Evolutionary conservation across 352 stramenopile species (phyloP).

Genomic region (Phytophthora pini): DNA sequence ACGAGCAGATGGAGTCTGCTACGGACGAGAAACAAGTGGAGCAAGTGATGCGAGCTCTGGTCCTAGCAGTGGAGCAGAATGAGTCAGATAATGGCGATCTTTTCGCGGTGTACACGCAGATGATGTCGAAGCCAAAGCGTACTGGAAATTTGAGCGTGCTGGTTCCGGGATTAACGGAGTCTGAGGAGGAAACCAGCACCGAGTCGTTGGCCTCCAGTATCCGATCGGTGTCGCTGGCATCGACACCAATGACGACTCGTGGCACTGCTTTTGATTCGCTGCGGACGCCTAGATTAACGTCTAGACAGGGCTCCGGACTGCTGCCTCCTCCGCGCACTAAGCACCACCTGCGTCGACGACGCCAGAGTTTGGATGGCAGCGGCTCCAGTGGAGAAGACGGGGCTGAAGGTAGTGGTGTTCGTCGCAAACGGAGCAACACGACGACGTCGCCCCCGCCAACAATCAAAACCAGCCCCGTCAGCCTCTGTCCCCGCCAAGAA

Average conservation of each 20-base stretch:
- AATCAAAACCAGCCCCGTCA: constrained; percentile 3
- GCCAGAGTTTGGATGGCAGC: constrained; percentile 61
- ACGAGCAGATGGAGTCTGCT: constrained; percentile 12
- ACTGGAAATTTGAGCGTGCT: constrained; percentile 13
- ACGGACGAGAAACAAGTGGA: constrained; percentile 26
- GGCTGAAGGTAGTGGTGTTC: constrained; percentile 53
- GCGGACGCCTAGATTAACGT: constrained; percentile 6
- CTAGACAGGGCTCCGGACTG: constrained; percentile 6
- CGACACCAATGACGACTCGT: constrained; percentile 31
- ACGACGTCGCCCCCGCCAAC: constrained; percentile 34
- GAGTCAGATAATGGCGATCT: constrained; percentile 7
- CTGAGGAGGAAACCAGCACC: constrained; percentile 47
- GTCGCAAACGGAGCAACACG: constrained; percentile 78
- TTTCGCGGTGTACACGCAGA: constrained; percentile 24
- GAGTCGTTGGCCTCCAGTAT: constrained; percentile 65
- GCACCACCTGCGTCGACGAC: constrained; percentile 49
- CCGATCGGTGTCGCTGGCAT: constrained; percentile 47
- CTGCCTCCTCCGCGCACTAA: constrained; percentile 25
- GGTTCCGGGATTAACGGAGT: constrained; percentile 11
- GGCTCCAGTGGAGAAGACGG: constrained; percentile 67
- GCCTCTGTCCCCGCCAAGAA: constrained; percentile 28
- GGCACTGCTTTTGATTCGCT: constrained; percentile 11
- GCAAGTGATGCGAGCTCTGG: constrained; percentile 33
- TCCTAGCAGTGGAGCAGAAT: constrained; percentile 42
- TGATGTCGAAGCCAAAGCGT: constrained; percentile 1